phyloP scores from a whole-genome alignment of 768 basidiomycete species.

The Hygrocybe punicea region DNA sequence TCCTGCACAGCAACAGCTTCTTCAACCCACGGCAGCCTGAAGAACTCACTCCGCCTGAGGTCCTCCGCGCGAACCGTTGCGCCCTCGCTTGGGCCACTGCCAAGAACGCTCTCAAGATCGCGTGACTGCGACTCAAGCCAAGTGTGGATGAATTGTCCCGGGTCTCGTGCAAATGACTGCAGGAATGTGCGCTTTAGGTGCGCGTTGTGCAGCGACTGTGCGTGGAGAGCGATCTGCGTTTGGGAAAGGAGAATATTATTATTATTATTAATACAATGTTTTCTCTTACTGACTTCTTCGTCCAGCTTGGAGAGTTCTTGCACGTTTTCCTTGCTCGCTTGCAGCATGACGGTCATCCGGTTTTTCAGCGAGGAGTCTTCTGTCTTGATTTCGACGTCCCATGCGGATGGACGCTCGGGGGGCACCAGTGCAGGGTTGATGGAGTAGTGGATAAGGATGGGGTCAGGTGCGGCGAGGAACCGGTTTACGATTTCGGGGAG shows the following conservation, averaged over 20 bases:
- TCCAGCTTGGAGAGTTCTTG: constrained; percentile 71
- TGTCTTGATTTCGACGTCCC: constrained; percentile 85
- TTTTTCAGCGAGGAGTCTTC: constrained; percentile 75
- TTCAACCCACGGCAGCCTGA: constrained; percentile 88
- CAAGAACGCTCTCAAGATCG: constrained; percentile 86
- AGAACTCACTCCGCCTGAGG: constrained; percentile 83
- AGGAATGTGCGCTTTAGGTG: constrained; percentile 86
- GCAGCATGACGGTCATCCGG: constrained; percentile 69
- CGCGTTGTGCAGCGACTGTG: constrained; percentile 83
- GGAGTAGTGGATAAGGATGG: constrained; percentile 74
- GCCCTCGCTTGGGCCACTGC: constrained; percentile 79
- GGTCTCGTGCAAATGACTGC: constrained; percentile 73
- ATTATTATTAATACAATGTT: not conserved
- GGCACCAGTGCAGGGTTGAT: constrained; percentile 60
- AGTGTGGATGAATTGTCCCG: constrained; percentile 77
- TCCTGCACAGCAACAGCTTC: constrained; percentile 85
- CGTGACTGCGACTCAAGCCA: constrained; percentile 92
- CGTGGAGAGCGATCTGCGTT: constrained; percentile 72
- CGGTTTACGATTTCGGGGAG: constrained; percentile 85
- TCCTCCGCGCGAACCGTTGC: constrained; percentile 84
- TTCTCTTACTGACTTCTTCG: constrained; percentile 65
- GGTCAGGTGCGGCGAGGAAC: constrained; percentile 71
- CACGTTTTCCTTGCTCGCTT: constrained; percentile 65
- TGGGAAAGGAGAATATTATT: not conserved
- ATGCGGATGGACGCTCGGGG: constrained; percentile 71